Base-by-base conservation (phyloP, 2,329 filamentous ascomycete species). In the Blumeriella jaapii region DNA sequence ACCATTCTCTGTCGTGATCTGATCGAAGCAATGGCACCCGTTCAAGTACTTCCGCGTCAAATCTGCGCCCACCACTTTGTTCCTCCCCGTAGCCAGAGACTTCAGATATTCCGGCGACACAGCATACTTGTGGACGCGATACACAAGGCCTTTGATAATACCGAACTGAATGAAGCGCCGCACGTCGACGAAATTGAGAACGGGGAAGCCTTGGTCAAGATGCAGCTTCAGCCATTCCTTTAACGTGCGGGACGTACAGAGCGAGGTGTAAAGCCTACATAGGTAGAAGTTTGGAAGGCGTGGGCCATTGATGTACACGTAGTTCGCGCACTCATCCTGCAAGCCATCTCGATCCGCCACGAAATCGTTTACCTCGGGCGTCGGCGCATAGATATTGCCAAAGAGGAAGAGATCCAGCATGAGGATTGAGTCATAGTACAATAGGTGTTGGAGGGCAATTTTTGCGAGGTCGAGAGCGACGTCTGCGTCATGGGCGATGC, bases 361-460 rank as follows among this genome's bases (percentile, higher is more conserved):
- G 51, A 98, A 93, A 42, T 78, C 72, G 42, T 79, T 74, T 39
- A 98, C 79, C 23, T 82, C 78, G 0, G 84, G 63, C 1, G 73
- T 84, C 0, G 80, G 78, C 0, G 87, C 86, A 55, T 98, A 98
- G 51, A 93, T 89, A 26, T 83, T 84, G 19, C 78, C 70, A 56
- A 96, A 98, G 57, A 91, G 86, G 65, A 96, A 96, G 50, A 95
- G 82, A 60, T 98, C 91, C 8, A 96, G 73, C 34, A 96, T 71
- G 16, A 94, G 68, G 22, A 94, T 72, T 51, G 85, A 89, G 54
- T 89, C 84, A 59, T 96, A 95, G 64, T 93, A 93, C 16, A 96
- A 69, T 7, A 98, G 69, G 56, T 96, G 89, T 44, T 83, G 78
- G 38, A 96, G 71, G 6, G 86, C 87, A 34, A 85, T 79, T 52